Conservation (phyloP, 2,329 filamentous ascomycete species). For the Phyllosticta ampelicida region DNA sequence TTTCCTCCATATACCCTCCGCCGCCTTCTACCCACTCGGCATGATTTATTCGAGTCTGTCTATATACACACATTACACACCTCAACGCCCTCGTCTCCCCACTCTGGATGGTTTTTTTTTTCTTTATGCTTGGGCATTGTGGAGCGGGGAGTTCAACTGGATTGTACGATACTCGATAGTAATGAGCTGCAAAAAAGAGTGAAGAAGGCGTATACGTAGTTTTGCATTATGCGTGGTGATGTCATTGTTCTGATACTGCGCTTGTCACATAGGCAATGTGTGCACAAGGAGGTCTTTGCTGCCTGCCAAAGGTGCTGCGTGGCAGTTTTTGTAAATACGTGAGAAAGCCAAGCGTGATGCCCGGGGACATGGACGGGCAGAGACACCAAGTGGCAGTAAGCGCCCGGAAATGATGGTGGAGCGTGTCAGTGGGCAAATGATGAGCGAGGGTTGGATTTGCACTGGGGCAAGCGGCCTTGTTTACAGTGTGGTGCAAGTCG, state of each 20-base stretch:
- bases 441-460: neutral
- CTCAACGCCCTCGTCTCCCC: slow-evolving; percentile 23
- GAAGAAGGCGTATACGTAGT: neutral
- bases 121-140: slow-evolving; percentile 21
- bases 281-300: neutral
- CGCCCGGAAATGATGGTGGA: neutral
- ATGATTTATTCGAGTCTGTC: slow-evolving; percentile 15
- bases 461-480: slow-evolving; percentile 1
- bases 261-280: neutral
- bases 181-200: neutral
- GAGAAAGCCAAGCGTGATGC: neutral
- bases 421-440: neutral
- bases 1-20: slow-evolving; percentile 8
- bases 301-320: neutral
- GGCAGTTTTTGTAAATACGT: neutral
- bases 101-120: slow-evolving; percentile 1
- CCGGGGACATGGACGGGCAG: neutral
- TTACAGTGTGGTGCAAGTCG: neutral
- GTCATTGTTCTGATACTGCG: neutral
- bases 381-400: neutral
- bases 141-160: slow-evolving; percentile 23
- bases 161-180: slow-evolving; percentile 15
- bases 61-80: slow-evolving; percentile 20
- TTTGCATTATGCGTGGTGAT: neutral
- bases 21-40: slow-evolving; percentile 12